Conservation (phyloP, 805 yeast genomes). For the Candida vaughaniae region DNA sequence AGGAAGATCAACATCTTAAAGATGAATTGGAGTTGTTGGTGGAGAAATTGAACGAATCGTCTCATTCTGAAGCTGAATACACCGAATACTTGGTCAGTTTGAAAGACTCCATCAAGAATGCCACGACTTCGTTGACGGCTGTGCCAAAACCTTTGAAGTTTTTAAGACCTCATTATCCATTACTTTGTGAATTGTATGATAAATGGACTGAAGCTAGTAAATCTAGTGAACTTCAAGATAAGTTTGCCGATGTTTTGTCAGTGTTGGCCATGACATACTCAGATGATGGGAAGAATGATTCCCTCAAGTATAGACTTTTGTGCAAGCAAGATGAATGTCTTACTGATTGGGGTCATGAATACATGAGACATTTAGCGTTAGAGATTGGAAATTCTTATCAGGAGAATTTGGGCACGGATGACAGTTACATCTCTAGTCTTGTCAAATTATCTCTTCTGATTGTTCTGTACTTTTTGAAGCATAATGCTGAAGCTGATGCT, state of each 20-base stretch:
- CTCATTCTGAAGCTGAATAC: conserved; percentile 46
- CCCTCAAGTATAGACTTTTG: conserved; percentile 72
- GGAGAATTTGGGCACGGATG: conserved; percentile 41
- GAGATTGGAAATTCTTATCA: conserved; percentile 90
- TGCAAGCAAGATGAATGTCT: conserved; percentile 50
- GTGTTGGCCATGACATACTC: conserved; percentile 94
- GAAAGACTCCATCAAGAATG: conserved; percentile 78
- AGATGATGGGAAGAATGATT: conserved; percentile 74
- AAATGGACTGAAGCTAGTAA: conserved; percentile 50
- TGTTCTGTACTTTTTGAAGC: conserved; percentile 86
- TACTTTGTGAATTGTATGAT: conserved; percentile 63
- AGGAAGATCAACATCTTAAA: conserved; percentile 88
- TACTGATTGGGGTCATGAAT: conserved; percentile 97
- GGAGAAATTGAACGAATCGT: conserved; percentile 65
- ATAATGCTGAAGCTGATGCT: conserved; percentile 98
- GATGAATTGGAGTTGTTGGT: conserved; percentile 84
- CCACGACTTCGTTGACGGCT: conserved; percentile 98
- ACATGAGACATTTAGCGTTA: conserved; percentile 90
- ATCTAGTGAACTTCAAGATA: conserved; percentile 29
- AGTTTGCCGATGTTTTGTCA: conserved; percentile 84
- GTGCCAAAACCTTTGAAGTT: conserved; percentile 98
- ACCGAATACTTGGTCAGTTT: conserved; percentile 63
- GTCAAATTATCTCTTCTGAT: conserved; percentile 69
- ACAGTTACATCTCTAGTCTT: conserved; percentile 41
- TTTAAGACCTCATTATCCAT: conserved; percentile 79